phyloP scores from a whole-genome alignment of 2,329 filamentous ascomycete genomes.

The Trichoderma hamatum region DNA sequence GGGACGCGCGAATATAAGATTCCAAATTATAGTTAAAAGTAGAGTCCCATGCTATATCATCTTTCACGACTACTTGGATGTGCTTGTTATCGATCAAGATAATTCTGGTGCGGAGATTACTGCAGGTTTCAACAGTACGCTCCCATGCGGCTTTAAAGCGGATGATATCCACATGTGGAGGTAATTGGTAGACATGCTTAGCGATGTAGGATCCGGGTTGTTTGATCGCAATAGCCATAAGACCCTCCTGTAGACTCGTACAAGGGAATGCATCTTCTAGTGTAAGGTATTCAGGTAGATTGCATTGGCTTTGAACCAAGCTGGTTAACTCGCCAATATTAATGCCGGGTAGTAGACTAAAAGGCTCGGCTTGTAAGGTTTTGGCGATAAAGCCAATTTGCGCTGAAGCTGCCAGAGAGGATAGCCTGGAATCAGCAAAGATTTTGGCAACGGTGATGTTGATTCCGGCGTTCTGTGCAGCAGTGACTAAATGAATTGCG shows the following conservation, averaged over 20 bases:
- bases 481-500: conserved; percentile 48
- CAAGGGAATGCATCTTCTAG: conserved; percentile 24
- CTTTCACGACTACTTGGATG: conserved; percentile 11
- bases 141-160: conserved; percentile 19
- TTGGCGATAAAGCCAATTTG: neutral
- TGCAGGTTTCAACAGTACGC: conserved; percentile 10
- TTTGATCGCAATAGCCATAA: conserved; percentile 7
- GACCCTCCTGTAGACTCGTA: conserved; percentile 17
- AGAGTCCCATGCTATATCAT: conserved; percentile 10
- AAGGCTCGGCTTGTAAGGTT: neutral
- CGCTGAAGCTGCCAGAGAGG: conserved; percentile 8
- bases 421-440: conserved; percentile 12
- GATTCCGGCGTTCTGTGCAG: conserved; percentile 36
- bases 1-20: neutral
- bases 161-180: neutral
- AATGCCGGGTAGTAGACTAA: neutral
- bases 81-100: neutral
- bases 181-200: conserved; percentile 11
- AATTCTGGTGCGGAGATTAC: conserved; percentile 8
- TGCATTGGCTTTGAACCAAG: neutral
- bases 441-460: conserved; percentile 15
- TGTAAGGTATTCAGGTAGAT: neutral
- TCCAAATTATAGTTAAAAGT: neutral
- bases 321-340: neutral
- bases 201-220: conserved; percentile 21